Percentiles rank a stretch among this genome's conserved stretches.
Conservation (phyloP, 2,329 filamentous ascomycete species). For the Epichloe uncinata region DNA sequence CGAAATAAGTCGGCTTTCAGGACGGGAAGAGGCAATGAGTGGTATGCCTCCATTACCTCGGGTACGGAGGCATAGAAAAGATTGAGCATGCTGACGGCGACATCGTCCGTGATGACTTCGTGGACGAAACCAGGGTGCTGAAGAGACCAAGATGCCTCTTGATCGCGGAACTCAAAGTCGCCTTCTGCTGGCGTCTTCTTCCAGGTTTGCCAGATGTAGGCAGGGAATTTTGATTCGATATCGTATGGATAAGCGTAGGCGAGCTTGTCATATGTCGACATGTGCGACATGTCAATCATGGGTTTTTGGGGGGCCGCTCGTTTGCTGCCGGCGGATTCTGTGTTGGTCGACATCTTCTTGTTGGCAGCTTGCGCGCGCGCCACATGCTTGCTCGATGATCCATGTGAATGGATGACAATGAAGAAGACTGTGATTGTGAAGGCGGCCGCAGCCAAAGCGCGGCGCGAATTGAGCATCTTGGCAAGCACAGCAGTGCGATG, state of each 20-base stretch:
- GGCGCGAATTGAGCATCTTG: conserved; percentile 65
- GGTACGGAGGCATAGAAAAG: conserved; percentile 78
- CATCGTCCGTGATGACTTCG: conserved; percentile 89
- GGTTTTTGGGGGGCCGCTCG: conserved; percentile 29
- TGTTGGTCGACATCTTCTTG: conserved; percentile 9
- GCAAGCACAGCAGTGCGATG: conserved; percentile 1
- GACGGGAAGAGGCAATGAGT: conserved; percentile 57
- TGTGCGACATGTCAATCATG: conserved; percentile 55
- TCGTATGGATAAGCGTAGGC: conserved; percentile 93
- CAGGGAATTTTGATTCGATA: conserved; percentile 75
- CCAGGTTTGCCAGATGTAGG: conserved; percentile 99
- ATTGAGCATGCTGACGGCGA: conserved; percentile 66
- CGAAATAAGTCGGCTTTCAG: conserved; percentile 71
- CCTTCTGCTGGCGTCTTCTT: conserved; percentile 68
- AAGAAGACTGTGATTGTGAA: conserved; percentile 56
- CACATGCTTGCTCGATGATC: conserved; percentile 1
- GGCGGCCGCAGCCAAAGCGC: conserved; percentile 58
- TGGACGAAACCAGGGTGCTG: conserved; percentile 86
- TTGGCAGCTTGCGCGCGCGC: conserved; percentile 8
- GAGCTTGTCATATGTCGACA: conserved; percentile 67
- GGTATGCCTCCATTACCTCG: conserved; percentile 66
- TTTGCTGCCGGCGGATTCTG: conserved; percentile 8
- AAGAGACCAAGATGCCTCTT: conserved; percentile 82
- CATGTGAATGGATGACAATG: conserved; percentile 50
- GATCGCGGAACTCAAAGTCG: conserved; percentile 66